Conservation (phyloP, 805 yeast genomes). For the Candida broadrunensis region DNA sequence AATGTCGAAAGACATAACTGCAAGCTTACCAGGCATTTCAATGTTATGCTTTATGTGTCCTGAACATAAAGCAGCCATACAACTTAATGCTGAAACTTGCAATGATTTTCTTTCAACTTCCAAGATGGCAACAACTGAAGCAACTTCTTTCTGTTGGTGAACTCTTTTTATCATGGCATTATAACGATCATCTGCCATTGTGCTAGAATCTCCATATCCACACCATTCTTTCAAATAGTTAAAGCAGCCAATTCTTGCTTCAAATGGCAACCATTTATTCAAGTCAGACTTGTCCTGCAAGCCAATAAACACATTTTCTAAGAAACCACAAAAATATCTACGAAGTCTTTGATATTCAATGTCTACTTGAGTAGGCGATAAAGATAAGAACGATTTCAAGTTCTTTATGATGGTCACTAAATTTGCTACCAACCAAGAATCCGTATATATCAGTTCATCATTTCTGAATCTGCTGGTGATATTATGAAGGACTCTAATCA, state of each 20-base stretch:
- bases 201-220: constrained; percentile 71
- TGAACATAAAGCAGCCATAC: constrained; percentile 79
- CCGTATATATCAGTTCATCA: constrained; percentile 49
- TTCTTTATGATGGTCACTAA: constrained; percentile 61
- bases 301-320: constrained; percentile 71
- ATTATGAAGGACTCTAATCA: constrained; percentile 68
- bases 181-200: constrained; percentile 66
- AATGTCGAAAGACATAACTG: constrained; percentile 68
- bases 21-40: constrained; percentile 44
- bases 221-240: constrained; percentile 91
- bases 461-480: constrained; percentile 62
- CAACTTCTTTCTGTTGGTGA: constrained; percentile 35
- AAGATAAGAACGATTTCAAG: constrained; percentile 57
- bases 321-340: constrained; percentile 76
- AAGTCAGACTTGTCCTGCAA: constrained; percentile 37
- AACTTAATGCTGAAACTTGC: constrained; percentile 69
- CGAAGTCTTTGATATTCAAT: constrained; percentile 75
- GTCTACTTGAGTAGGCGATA: constrained; percentile 56
- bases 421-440: constrained; percentile 66
- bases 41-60: constrained; percentile 60
- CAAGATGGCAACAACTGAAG: constrained; percentile 65
- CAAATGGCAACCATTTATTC: constrained; percentile 73
- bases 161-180: constrained; percentile 47
- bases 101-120: constrained; percentile 75
- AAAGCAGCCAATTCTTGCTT: constrained; percentile 79